Percentiles rank a stretch among this genome's conserved stretches.
phyloP scores from a whole-genome alignment of 345 rosid species.

The Sisymbrium irio region DNA sequence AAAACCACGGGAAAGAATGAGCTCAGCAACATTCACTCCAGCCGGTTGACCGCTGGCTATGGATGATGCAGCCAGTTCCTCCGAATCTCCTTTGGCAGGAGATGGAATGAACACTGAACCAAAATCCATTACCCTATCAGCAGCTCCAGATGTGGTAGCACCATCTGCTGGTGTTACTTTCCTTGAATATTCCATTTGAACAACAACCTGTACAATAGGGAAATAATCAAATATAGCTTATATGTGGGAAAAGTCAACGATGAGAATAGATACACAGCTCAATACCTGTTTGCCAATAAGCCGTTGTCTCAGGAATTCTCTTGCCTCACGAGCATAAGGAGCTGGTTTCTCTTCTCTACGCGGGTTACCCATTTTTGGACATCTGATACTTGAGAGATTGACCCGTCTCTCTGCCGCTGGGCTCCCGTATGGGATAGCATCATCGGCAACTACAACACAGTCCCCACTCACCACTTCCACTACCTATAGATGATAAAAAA shows the following conservation, averaged over 20 bases:
- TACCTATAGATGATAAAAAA: conserved; percentile 48
- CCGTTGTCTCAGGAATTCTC: conserved; percentile 77
- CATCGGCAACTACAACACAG: conserved; percentile 87
- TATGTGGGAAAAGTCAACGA: background rate
- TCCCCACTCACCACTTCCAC: conserved; percentile 98
- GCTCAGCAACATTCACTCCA: conserved; percentile 82
- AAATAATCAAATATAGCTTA: background rate
- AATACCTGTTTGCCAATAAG: conserved; percentile 76
- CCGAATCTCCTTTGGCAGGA: conserved; percentile 60
- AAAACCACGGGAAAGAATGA: conserved; percentile 73
- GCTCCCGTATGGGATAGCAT: conserved; percentile 77
- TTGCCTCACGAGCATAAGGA: conserved; percentile 91
- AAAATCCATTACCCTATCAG: conserved; percentile 83
- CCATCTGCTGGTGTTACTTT: conserved; percentile 67
- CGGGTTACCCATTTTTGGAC: conserved; percentile 88
- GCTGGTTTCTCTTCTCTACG: conserved; percentile 92
- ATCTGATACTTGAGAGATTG: conserved; percentile 86
- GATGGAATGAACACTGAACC: conserved; percentile 83
- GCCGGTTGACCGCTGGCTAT: conserved; percentile 43
- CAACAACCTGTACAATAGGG: conserved; percentile 57
- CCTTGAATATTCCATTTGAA: conserved; percentile 97
- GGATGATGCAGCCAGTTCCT: conserved; percentile 47
- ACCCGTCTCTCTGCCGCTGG: conserved; percentile 87
- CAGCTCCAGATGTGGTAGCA: conserved; percentile 48
- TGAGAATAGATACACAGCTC: background rate